phyloP scores from a whole-genome alignment of 2,329 filamentous ascomycete species.

The Ceratocystiopsis sp. region DNA sequence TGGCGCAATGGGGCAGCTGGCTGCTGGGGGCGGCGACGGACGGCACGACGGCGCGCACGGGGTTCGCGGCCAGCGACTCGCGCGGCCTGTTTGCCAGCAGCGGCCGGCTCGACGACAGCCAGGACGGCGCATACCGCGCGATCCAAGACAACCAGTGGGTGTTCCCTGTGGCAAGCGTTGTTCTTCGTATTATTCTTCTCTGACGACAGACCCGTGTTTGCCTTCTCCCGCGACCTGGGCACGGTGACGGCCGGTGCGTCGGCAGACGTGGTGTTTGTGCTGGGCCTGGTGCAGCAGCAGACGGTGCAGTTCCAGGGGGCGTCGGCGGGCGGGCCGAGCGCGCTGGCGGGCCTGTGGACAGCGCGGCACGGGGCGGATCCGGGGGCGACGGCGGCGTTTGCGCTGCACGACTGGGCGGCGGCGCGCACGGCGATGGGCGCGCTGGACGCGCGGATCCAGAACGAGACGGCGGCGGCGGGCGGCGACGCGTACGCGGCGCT shows the following conservation, averaged over 20 bases:
- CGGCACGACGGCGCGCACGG: constrained; percentile 50
- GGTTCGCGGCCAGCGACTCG: constrained; percentile 41
- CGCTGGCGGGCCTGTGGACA: constrained; percentile 61
- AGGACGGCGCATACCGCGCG: constrained; percentile 47
- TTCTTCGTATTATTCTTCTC: not conserved
- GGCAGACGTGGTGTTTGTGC: constrained; percentile 44
- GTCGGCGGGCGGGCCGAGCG: constrained; percentile 34
- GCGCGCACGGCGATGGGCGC: constrained; percentile 39
- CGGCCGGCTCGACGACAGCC: constrained; percentile 43
- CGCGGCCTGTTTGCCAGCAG: constrained; percentile 48
- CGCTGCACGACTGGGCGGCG: constrained; percentile 55
- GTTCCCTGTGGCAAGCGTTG: not conserved
- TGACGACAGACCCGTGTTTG: constrained; percentile 53
- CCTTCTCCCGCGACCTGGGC: constrained; percentile 48
- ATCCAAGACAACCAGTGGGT: constrained; percentile 43
- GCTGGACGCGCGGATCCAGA: constrained; percentile 52
- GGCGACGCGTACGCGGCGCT: constrained; percentile 61
- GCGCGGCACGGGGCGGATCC: constrained; percentile 46
- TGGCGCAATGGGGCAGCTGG: constrained; percentile 67
- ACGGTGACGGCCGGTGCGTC: constrained; percentile 20
- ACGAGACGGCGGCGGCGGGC: constrained; percentile 47
- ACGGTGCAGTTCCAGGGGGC: constrained; percentile 61
- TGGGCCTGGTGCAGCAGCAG: constrained; percentile 60
- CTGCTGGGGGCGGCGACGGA: constrained; percentile 47
- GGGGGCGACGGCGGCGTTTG: constrained; percentile 49